Evolutionary conservation across 176 grass and related monocot genomes (phyloP), one percentile per base, ranked within the genome.

Genomic region (Zizania latifolia): DNA sequence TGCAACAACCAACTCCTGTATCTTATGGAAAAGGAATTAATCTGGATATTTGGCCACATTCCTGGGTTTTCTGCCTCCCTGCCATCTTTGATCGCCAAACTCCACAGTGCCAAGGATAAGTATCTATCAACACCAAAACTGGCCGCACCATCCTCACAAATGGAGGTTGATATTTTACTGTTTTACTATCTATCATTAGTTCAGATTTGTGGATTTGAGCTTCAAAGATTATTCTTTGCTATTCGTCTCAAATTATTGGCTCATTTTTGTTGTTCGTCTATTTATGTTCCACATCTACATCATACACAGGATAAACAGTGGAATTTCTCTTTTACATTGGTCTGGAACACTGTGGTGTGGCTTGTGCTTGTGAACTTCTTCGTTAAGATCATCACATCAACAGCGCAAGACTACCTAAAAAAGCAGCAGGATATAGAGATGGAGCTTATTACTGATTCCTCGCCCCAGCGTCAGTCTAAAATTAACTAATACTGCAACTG

Each of bases 1-100:
- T 98, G 94, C 86, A 98, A 98, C 78, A 98, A 98, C 58, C 92
- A 93, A 71, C 94, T 98, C n/a, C 59, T 98, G 45, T 92, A 98
- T 78, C 26, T 93, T 64, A 71, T 98, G 63, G 94, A 98, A 63
- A 87, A 90, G 44, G 82, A 83, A 60, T 77, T 98, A 62, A 92
- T 98, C 56, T 94, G 91, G 91, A 68, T 93, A 44, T 79, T 92
- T 81, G 88, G 84, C 30, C 80, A 86, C 39, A 85, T 94, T 61
- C 91, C 91, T 72, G 88, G 91, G 28, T 89, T 94, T 77, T 92
- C 94, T n/a, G 80, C 78, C 26, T 72, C 71, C 39, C 79, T 98
- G 70, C 90, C 90, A 32, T 74, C 84, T 77, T 75, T 98, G 51
- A 85, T 93, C 66, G 81, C 88, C 23, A 98, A 94, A 89, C 84